A percentile compares a stretch with the other conserved stretches of the same genome.
Conservation (phyloP, 805 yeast genomes). For the Metschnikowia colocasiae region DNA sequence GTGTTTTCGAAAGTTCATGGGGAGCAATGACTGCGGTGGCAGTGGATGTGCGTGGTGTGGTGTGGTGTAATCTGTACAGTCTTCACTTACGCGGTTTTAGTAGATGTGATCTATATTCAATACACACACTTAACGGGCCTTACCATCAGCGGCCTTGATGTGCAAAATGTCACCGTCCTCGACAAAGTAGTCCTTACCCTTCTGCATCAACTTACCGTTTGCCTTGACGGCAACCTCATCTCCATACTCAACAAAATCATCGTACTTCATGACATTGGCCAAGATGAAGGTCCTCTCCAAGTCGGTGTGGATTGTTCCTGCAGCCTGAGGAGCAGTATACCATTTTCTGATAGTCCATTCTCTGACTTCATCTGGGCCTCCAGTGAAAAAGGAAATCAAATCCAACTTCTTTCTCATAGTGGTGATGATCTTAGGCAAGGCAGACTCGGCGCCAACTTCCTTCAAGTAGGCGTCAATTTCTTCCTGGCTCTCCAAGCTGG, state of each 20-base stretch:
- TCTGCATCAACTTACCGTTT: conserved; percentile 82
- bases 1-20: not conserved
- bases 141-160: conserved; percentile 94
- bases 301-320: conserved; percentile 86
- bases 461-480: conserved; percentile 57
- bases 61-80: not conserved
- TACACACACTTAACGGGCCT: conserved; percentile 45
- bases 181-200: conserved; percentile 93
- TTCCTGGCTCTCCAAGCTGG: conserved; percentile 65
- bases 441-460: conserved; percentile 65
- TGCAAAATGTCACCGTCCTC: conserved; percentile 93
- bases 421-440: conserved; percentile 77
- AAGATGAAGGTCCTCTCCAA: conserved; percentile 74
- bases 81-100: not conserved
- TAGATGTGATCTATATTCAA: not conserved
- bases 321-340: conserved; percentile 81
- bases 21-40: not conserved
- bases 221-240: conserved; percentile 83
- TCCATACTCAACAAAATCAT: conserved; percentile 50
- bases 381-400: conserved; percentile 80
- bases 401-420: conserved; percentile 66
- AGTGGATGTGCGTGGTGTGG: not conserved
- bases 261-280: conserved; percentile 69
- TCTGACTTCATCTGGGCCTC: conserved; percentile 79
- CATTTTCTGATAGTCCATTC: conserved; percentile 85